phyloP scores from a whole-genome alignment of 257 asterid species.

The Solanum medicagineum region DNA sequence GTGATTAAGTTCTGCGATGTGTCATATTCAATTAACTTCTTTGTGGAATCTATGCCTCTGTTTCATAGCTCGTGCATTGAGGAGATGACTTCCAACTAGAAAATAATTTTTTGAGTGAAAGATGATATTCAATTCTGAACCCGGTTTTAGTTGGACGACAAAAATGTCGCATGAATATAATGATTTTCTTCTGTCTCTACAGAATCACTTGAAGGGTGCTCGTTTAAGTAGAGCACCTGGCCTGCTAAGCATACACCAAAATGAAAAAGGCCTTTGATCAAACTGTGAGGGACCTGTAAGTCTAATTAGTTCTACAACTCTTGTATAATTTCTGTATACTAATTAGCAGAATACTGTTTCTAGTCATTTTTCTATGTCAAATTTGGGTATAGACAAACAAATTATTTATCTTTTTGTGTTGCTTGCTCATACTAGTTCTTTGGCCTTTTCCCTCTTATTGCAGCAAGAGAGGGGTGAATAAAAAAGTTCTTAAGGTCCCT shows the following conservation, averaged over 20 bases:
- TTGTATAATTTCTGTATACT: not conserved
- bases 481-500: slow-evolving; percentile 93
- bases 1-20: not conserved
- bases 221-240: slow-evolving; percentile 5
- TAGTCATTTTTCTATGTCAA: not conserved
- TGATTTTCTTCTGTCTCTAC: not conserved
- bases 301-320: not conserved
- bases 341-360: not conserved
- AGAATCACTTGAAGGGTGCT: not conserved
- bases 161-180: not conserved
- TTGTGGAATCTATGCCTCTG: not conserved
- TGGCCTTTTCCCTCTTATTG: slow-evolving; percentile 18
- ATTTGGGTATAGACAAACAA: not conserved
- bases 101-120: not conserved
- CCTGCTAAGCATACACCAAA: slow-evolving; percentile 23
- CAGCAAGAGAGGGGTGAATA: slow-evolving; percentile 97
- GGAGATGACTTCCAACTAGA: not conserved
- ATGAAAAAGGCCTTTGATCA: slow-evolving; percentile 97
- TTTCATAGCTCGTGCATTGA: not conserved
- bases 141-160: not conserved
- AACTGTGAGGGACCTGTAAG: slow-evolving; percentile 92
- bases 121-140: not conserved
- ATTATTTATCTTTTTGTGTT: not conserved
- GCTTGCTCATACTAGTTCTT: not conserved
- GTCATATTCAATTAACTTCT: not conserved